These are phyloP conservation scores for Monosporozyma aerobia DNA, from an alignment of 805 yeast species.

Conservation along the genomic window DNA sequence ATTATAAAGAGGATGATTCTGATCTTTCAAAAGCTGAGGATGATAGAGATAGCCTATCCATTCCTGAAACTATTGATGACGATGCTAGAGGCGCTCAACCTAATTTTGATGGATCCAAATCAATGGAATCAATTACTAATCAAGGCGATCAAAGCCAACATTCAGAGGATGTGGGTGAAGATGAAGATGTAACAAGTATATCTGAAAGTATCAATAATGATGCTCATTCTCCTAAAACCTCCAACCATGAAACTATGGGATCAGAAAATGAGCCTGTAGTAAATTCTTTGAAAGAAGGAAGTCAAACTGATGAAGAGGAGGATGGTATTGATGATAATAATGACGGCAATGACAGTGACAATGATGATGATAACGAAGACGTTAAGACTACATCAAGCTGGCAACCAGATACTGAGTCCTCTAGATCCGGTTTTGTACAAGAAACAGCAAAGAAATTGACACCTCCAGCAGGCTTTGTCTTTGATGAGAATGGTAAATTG, in stretches of 20 bases:
- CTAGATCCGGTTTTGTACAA: slow-evolving; percentile 34
- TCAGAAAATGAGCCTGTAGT: neutral
- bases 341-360: neutral
- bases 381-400: slow-evolving; percentile 25
- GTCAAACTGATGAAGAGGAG: neutral
- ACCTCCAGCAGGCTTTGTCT: slow-evolving; percentile 28
- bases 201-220: neutral
- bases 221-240: neutral
- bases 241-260: neutral
- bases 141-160: neutral
- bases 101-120: neutral
- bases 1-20: neutral
- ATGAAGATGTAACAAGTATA: neutral
- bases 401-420: slow-evolving; percentile 45
- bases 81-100: neutral
- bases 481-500: slow-evolving; percentile 27
- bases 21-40: neutral
- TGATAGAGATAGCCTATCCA: neutral
- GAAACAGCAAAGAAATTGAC: slow-evolving; percentile 25
- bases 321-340: neutral
- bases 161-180: neutral
- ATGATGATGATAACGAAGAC: neutral
- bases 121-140: neutral
- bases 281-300: neutral
- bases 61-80: neutral